These are phyloP conservation scores for Starmerella roubikii DNA, from an alignment of 805 yeast species.

Conservation along the genomic window DNA sequence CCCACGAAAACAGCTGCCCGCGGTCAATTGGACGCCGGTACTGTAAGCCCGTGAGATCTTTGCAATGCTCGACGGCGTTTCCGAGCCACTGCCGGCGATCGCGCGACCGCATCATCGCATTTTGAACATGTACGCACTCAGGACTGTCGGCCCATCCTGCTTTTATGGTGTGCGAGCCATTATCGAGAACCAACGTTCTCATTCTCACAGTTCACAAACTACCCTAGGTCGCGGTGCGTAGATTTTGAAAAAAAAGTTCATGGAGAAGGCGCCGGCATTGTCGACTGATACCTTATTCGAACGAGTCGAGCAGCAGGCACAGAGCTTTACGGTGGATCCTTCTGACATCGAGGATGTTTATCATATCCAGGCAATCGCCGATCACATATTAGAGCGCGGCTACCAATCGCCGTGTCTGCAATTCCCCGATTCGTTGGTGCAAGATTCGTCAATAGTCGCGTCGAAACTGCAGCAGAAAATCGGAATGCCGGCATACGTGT, in stretches of 20 bases:
- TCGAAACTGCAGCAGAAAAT: slow-evolving; percentile 21
- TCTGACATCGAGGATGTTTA: slow-evolving; percentile 39
- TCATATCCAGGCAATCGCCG: slow-evolving; percentile 36
- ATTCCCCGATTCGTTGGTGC: slow-evolving; percentile 70
- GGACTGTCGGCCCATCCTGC: slow-evolving; percentile 34
- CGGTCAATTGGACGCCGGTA: slow-evolving; percentile 74
- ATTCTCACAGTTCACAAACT: neutral
- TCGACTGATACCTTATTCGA: slow-evolving; percentile 61
- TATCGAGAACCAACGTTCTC: slow-evolving; percentile 52
- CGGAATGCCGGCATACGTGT: slow-evolving; percentile 43
- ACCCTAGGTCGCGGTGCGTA: no score
- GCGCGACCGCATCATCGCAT: slow-evolving; percentile 58
- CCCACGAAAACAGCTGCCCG: slow-evolving; percentile 88
- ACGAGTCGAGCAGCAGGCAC: slow-evolving; percentile 27
- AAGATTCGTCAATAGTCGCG: slow-evolving; percentile 66
- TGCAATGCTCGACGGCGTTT: slow-evolving; percentile 47
- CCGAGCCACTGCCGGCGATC: slow-evolving; percentile 67
- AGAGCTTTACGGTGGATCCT: slow-evolving; percentile 18
- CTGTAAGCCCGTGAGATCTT: slow-evolving; percentile 59
- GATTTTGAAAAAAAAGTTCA: neutral
- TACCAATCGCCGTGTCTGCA: slow-evolving; percentile 61
- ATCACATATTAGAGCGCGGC: slow-evolving; percentile 28
- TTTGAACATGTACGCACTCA: slow-evolving; percentile 42
- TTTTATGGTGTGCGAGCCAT: slow-evolving; percentile 78
- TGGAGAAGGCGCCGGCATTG: slow-evolving; percentile 48